These are phyloP conservation scores for Colletotrichum chrysophilum DNA, from an alignment of 2,329 filamentous ascomycete genomes.

Conservation along the genomic window DNA sequence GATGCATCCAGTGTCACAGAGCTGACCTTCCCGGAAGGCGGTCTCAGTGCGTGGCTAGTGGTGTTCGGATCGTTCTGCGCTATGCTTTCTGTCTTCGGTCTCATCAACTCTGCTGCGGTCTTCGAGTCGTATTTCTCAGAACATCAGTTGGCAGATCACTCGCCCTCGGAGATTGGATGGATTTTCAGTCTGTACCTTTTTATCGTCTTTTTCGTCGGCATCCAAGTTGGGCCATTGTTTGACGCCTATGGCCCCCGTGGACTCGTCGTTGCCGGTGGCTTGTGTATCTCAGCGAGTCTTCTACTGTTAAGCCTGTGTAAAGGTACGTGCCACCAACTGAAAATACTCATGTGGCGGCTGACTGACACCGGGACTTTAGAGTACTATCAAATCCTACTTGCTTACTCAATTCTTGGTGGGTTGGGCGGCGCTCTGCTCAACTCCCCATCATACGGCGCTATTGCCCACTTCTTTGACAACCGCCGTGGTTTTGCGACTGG, in stretches of 20 bases:
- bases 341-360: too few relatives aligned
- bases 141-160: conserved; percentile 73
- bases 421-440: conserved; percentile 78
- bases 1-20: neutral
- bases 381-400: conserved; percentile 83
- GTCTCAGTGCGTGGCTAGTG: conserved; percentile 74
- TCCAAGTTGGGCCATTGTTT: conserved; percentile 84
- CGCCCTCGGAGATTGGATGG: conserved; percentile 77
- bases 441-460: conserved; percentile 75
- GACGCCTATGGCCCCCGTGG: conserved; percentile 74
- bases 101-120: conserved; percentile 77
- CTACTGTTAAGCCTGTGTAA: conserved; percentile 73
- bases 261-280: conserved; percentile 69
- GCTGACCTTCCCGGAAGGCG: conserved; percentile 67
- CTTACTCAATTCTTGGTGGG: conserved; percentile 76
- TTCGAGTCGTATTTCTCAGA: conserved; percentile 79
- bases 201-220: conserved; percentile 79
- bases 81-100: conserved; percentile 72
- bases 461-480: conserved; percentile 80
- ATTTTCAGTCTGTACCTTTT: conserved; percentile 85
- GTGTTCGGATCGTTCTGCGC: conserved; percentile 79
- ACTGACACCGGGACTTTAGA: too few relatives aligned
- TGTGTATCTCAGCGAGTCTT: conserved; percentile 65
- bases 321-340: too few relatives aligned
- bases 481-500: conserved; percentile 80